Conservation (phyloP, 2,329 filamentous ascomycete species). For the Venturia nashicola region DNA sequence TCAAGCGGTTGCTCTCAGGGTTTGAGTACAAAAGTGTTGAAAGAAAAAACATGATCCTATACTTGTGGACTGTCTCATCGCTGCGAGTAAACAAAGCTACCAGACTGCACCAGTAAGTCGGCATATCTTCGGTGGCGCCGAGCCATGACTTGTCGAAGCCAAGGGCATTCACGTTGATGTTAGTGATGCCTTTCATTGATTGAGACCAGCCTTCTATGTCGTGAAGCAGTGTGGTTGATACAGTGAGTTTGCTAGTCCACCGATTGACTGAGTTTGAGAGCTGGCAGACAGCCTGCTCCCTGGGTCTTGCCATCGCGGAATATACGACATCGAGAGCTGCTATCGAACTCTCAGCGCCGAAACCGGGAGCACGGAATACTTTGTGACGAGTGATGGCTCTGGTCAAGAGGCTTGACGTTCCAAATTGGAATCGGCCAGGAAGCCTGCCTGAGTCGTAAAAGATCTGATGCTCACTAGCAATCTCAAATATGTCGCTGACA, state of each 20-base stretch:
- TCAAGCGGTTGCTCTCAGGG: not conserved
- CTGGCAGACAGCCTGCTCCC: not conserved
- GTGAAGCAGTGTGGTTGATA: not conserved
- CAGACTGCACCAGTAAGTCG: constrained; percentile 19
- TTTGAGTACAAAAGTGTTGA: not conserved
- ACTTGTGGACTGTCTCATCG: not conserved
- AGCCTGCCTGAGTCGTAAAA: not conserved
- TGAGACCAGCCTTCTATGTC: not conserved
- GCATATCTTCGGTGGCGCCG: not conserved
- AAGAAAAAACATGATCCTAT: not conserved
- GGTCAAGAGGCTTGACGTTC: not conserved
- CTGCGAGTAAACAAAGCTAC: not conserved
- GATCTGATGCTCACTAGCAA: not conserved
- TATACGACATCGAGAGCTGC: not conserved
- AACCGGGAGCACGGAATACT: not conserved
- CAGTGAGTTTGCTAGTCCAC: not conserved
- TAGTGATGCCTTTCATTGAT: not conserved
- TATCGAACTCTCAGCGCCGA: not conserved
- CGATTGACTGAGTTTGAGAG: not conserved
- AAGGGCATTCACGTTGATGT: not conserved
- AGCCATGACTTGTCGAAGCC: not conserved
- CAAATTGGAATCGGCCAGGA: not conserved
- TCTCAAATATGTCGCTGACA: constrained; percentile 7
- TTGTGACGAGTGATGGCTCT: not conserved
- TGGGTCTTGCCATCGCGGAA: not conserved